Evolutionary conservation across 805 yeast genomes (phyloP).

Genomic region (Yarrowia sp.): DNA sequence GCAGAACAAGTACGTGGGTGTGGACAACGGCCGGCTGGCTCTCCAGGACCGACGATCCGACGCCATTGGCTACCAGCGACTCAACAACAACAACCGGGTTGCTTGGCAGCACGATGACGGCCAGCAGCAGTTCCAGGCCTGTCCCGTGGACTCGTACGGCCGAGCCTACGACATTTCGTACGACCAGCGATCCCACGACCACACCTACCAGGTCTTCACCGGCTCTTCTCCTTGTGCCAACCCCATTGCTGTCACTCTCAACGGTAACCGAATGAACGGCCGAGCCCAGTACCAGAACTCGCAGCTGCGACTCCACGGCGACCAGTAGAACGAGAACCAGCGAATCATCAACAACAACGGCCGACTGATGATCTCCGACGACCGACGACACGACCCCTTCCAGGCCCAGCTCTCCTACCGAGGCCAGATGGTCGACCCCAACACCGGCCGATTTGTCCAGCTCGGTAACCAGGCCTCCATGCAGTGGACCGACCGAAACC

Average conservation of each 20-base stretch:
- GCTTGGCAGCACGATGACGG: conserved; percentile 22
- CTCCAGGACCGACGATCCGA: conserved; percentile 25
- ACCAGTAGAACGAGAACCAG: conserved; percentile 10
- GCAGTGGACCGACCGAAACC: conserved; percentile 26
- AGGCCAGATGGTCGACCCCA: conserved; percentile 28
- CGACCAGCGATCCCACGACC: conserved; percentile 27
- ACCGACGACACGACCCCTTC: conserved; percentile 14
- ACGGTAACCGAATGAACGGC: conserved; percentile 23
- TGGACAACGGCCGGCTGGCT: conserved; percentile 15
- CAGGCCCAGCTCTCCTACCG: conserved; percentile 21
- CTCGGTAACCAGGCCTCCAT: conserved; percentile 24
- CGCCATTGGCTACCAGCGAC: conserved; percentile 17
- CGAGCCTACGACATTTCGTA: conserved; percentile 1
- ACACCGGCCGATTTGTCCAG: conserved; percentile 21
- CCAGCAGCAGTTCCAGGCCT: conserved; percentile 32
- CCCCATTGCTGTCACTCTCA: conserved; percentile 20
- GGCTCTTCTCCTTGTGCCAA: conserved; percentile 19
- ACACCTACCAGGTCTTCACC: conserved; percentile 23
- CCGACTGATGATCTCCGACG: conserved; percentile 15
- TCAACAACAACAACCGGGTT: conserved; percentile 8
- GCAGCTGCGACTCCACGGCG: conserved; percentile 13
- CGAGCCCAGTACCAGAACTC: conserved; percentile 34
- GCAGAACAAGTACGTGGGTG: conserved; percentile 12
- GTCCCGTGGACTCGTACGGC: conserved; percentile 25
- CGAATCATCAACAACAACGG: conserved; percentile 27